Evolutionary conservation across 768 basidiomycete species (phyloP), one percentile per base, ranked within the genome.

Genomic region (Termitomyces sp.): DNA sequence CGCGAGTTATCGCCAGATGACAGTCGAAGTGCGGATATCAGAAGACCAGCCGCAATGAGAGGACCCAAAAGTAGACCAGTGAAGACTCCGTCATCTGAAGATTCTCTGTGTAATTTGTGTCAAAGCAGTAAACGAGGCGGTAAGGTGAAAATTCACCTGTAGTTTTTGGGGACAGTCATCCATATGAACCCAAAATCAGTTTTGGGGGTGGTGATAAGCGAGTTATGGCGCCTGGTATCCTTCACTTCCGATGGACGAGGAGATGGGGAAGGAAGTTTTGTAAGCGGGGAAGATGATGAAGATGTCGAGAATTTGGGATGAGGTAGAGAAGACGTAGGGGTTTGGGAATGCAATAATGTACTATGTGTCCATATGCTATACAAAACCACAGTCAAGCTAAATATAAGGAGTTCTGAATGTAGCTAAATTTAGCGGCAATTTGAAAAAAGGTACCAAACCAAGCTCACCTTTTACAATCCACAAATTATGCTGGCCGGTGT

Each of bases 121-220:
- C 33, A 70, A 56, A 45, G 33, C 13, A n/a, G 45, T 56, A 1
- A 56, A 15, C 9, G 55, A 50, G 40, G 28, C 9, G 12, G 6
- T 5, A 20, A 55, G 16, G 40, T 49, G 9, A 58, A 55, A 32
- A 24, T 6, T 33, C 64, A 89, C 91, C 92, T 81, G 69, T 91
- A 94, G 68, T 94, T 92, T 73, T 92, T 92, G 0, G 90, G 89
- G 5, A 92, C 91, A 16, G 92, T 90, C 92, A 94, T 94, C 91
- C 91, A 94, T 28, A 94, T 81, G 68, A 86, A 90, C 38, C 87
- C 86, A 59, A 86, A 84, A 67, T 84, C 82, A 24, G 76, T 75
- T 73, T 81, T 84, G 62, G 75, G 76, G 55, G 66, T 66, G 33
- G 67, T 61, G 35, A 67, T 57, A 32, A 71, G 69, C 55, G 61